Evolutionary conservation across 2,329 filamentous ascomycete species (phyloP), one percentile per base, ranked within the genome.

Genomic region (Curvularia sp.): DNA sequence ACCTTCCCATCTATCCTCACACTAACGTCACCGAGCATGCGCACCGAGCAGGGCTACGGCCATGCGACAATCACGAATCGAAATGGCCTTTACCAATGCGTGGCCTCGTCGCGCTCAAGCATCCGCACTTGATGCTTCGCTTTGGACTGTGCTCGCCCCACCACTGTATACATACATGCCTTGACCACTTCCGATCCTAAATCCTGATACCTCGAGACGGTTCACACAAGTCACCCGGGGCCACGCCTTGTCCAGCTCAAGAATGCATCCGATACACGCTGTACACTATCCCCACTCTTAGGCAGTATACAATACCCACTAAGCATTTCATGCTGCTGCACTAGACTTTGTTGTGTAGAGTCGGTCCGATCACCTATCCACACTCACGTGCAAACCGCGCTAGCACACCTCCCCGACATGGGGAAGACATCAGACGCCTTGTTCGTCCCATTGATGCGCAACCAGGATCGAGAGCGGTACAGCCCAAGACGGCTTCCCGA

Each of bases 321-420:
- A 54, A 45, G 39, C 49, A 34, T 42, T 55, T 55, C 45, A 55
- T 55, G 46, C 55, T 58, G 53, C 43, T 43, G 18, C 51, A 49
- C 50, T 58, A 58, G 32, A 23, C 41, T 7, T 15, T 19, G 21
- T 55, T 48, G 55, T 32, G 38, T 32, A 34, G 30, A n/a, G 49
- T 46, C 46, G 55, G 55, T 45, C 55, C 50, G 46, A 52, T 34
- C 10, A 45, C 27, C 15, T 49, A 18, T 45, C 21, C 21, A 30
- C 25, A 19, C 45, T 58, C 55, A 58, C 55, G 32, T 58, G 47
- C 27, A 34, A 25, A 18, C 13, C 3, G 36, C 55, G 32, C 51
- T 49, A 54, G 34, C 36, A 43, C 21, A 21, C 12, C 52, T 34
- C 19, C 50, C 47, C 21, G 21, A n/a, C 21, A 43, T 43, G 43